Evolutionary conservation across 208 protist genomes (phyloP), one percentile per base, ranked within the genome.

Genomic region (Trypanosoma boissoni): DNA sequence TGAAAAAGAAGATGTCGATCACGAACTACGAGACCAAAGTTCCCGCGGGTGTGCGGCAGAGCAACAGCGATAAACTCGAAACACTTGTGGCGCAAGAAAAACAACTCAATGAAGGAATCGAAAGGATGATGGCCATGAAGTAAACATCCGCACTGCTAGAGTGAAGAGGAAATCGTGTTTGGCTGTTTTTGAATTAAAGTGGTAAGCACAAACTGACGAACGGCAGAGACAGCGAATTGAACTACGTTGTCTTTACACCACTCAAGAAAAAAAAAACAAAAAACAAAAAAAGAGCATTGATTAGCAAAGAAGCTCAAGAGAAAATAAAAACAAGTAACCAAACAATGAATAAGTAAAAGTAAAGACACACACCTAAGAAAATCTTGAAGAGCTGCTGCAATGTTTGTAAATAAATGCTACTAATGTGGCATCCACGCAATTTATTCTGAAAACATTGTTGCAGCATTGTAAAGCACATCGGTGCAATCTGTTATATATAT

Each of bases 1-100:
- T 89, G 24, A 63, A 84, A 52, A 94, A 93, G 68, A 95, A 94
- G 69, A 95, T 96, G 76, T 80, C 70, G 6, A 86, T 86, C 37
- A 75, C 88, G 16, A 88, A 90, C 64, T 98, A 98, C 69, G 74
- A 91, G 43, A 81, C 71, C 10, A 97, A 95, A 70, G 92, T 97
- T 9, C 94, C 92, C 16, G 68, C 57, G 44, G 83, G 95, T 27
- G 73, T 97, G 8, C 87, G 81, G 21, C 51, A 39, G 5, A 68
- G 72, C n/a, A 94, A 97, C 71, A 77, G 66, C 12, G 84, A 90
- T 52, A 96, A 97, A 74, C 68, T 88, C 36, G 63, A 69, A 12
- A 66, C 78, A 1, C 74, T 95, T n/a, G 72, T 74, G 54, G 64
- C 60, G 34, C 78, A 93, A 65, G 63, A 83, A 53, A 39, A 48